A percentile compares a stretch with the other conserved stretches of the same genome.
Conservation (phyloP, 371 early-diverging fungal species). For the Lichtheimia ramosa region DNA sequence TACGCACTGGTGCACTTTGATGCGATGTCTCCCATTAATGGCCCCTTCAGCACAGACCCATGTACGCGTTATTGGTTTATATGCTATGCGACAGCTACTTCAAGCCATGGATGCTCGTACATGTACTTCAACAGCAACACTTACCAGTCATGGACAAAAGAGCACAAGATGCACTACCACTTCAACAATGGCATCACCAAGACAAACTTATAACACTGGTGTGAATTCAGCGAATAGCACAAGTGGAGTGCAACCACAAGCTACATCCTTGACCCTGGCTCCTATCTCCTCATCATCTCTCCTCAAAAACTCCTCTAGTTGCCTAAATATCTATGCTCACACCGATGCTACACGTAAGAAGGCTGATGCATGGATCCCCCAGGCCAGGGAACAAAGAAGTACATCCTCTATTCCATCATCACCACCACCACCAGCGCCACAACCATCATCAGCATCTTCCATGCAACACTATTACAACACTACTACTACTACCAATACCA, state of each 20-base stretch:
- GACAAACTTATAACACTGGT: too few relatives aligned
- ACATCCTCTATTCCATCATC: background rate
- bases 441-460: slow-evolving; percentile 1
- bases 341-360: slow-evolving; percentile 12
- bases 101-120: background rate
- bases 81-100: slow-evolving; percentile 40
- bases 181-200: background rate
- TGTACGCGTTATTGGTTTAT: slow-evolving; percentile 32
- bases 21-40: slow-evolving; percentile 37
- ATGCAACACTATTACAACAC: background rate
- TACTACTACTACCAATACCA: background rate
- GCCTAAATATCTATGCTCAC: slow-evolving; percentile 7
- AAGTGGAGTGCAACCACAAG: background rate
- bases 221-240: too few relatives aligned
- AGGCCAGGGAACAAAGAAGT: background rate
- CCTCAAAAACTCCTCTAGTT: slow-evolving; percentile 13
- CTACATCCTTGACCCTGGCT: background rate
- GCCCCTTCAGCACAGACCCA: slow-evolving; percentile 25
- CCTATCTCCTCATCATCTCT: background rate
- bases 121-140: slow-evolving; percentile 1
- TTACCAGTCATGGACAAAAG: slow-evolving; percentile 1
- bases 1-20: slow-evolving; percentile 39
- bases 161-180: background rate
- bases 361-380: slow-evolving; percentile 24
- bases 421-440: background rate